Evolutionary conservation across 441 rosid genomes (phyloP), one percentile per base, ranked within the genome.

Genomic region (Eutrema salsugineum): DNA sequence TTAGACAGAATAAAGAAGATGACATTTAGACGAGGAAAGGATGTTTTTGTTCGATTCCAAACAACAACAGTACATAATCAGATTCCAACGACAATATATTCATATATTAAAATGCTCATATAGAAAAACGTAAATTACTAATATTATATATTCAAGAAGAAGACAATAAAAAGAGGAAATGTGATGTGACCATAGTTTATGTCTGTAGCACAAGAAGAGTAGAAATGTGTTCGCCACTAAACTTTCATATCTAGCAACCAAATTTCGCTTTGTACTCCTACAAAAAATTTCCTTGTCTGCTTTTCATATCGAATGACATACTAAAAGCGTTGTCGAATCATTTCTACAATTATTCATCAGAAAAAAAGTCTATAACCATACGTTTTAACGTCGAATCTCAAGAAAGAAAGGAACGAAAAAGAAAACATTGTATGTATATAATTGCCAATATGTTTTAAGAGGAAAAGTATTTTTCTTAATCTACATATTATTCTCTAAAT

Each of bases 201-300:
- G 27, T 36, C 50, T 12, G 16, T 57, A 44, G 56, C 63, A 33
- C 36, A 17, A 15, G 47, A 33, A 56, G 17, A 38, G 24, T 60
- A 51, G 60, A 24, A 24, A 60, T 8, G 49, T 60, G 57, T 14
- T 53, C 6, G 11, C 73, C 64, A 51, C 68, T 24, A 51, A 53
- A 59, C 40, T 50, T 59, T 42, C 57, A 16, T 40, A 40, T 73
- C 15, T 63, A 11, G n/a, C 17, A 50, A 50, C 63, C 56, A 67
- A 67, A 68, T 24, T 42, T 67, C 8, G 33, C 17, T 67, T 60
- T 74, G 49, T 51, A 20, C 24, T 66, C 71, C 60, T 49, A 20
- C 56, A 7, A 15, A 33, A 10, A 73, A 27, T 38, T 47, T 44
- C 6, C 24, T 64, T 64, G 9, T 36, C n/a, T 61, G 6, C 28